Percentiles rank a stretch among this genome's conserved stretches.
Conservation (phyloP, 176 grass and related monocot species). For the Cenchrus americanus region DNA sequence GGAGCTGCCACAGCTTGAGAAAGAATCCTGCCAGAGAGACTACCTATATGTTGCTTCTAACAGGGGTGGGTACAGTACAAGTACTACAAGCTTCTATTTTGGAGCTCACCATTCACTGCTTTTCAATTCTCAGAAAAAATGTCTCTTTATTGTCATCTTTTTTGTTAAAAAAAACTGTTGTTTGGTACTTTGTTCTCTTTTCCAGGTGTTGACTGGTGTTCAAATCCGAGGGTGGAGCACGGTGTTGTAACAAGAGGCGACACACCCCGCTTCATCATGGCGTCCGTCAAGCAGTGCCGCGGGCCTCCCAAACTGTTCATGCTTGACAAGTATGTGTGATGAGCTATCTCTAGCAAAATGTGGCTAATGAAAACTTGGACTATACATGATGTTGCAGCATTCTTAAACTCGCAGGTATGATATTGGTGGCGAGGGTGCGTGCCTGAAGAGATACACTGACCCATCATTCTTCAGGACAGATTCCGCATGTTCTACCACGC, state of each 20-base stretch:
- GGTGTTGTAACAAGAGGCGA: conserved; percentile 66
- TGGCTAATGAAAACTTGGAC: conserved; percentile 20
- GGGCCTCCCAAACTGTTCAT: conserved; percentile 88
- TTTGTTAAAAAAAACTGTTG: not conserved
- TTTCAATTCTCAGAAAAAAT: not conserved
- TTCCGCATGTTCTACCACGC: conserved; percentile 49
- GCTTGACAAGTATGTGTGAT: conserved; percentile 80
- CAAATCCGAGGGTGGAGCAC: conserved; percentile 54
- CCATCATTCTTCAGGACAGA: conserved; percentile 66
- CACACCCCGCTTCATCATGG: conserved; percentile 80
- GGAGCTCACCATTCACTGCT: not conserved
- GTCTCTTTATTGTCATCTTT: not conserved
- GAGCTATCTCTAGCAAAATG: not conserved
- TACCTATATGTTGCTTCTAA: conserved; percentile 59
- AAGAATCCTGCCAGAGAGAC: conserved; percentile 48
- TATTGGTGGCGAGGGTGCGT: conserved; percentile 71
- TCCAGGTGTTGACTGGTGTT: conserved; percentile 75
- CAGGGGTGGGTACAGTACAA: conserved; percentile 52
- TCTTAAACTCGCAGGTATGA: conserved; percentile 70
- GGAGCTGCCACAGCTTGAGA: conserved; percentile 65
- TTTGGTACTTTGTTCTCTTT: conserved; percentile 2
- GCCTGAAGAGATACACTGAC: conserved; percentile 91
- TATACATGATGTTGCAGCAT: conserved; percentile 34
- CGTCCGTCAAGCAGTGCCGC: conserved; percentile 73
- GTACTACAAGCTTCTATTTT: conserved; percentile 8